phyloP scores from a whole-genome alignment of 345 rosid species.

The Camelina neglecta region DNA sequence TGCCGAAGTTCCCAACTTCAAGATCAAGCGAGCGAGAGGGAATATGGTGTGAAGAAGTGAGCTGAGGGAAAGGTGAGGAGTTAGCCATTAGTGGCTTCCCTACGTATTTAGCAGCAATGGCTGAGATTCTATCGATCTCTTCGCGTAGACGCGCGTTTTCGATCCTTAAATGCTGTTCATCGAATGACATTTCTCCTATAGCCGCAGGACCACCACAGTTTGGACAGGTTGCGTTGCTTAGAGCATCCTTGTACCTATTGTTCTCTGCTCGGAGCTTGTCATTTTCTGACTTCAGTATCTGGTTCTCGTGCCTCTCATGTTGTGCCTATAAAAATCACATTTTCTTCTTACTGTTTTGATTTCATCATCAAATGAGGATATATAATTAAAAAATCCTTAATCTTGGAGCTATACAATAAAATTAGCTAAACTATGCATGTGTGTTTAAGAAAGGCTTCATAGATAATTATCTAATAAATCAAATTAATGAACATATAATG shows the following conservation, averaged over 20 bases:
- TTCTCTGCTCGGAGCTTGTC: slow-evolving; percentile 88
- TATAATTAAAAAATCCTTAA: neutral
- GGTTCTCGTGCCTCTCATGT: slow-evolving; percentile 82
- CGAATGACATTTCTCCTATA: slow-evolving; percentile 94
- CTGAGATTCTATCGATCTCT: slow-evolving; percentile 91
- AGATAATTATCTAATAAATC: too few species aligned
- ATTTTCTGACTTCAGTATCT: slow-evolving; percentile 77
- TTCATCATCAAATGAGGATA: neutral
- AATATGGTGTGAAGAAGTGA: slow-evolving; percentile 53
- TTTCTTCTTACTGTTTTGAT: neutral
- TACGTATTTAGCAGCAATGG: slow-evolving; percentile 78
- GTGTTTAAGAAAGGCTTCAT: neutral
- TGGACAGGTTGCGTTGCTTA: slow-evolving; percentile 75
- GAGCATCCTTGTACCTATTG: slow-evolving; percentile 79
- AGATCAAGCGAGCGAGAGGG: slow-evolving; percentile 61
- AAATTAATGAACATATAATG: slow-evolving; percentile 14
- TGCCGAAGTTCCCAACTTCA: slow-evolving; percentile 57
- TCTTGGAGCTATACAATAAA: neutral
- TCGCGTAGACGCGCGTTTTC: slow-evolving; percentile 87
- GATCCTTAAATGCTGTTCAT: slow-evolving; percentile 93
- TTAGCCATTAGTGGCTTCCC: slow-evolving; percentile 63
- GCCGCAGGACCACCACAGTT: slow-evolving; percentile 89
- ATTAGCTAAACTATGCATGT: neutral
- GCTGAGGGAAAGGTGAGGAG: slow-evolving; percentile 57
- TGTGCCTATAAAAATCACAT: slow-evolving; percentile 61